Evolutionary conservation across 1,284 basidiomycete species (phyloP), one percentile per base, ranked within the genome.

Genomic region (Laetiporus sulphureus): DNA sequence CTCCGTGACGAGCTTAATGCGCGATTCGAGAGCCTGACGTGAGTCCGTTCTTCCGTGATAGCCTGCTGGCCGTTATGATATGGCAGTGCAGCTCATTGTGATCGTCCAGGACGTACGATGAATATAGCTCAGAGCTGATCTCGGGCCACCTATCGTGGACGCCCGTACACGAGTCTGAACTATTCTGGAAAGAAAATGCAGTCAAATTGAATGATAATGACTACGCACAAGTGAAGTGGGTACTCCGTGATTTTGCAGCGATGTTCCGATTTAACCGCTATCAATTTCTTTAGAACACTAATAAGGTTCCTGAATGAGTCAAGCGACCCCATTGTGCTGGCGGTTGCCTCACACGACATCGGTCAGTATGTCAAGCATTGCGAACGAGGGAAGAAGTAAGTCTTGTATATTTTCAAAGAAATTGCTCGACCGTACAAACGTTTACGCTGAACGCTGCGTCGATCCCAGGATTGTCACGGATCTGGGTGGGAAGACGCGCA

Each of bases 161-260:
- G 5, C 94, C 95, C 4, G 89, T 92, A 15, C 96, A 99, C 59
- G 89, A 93, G 58, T 91, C 89, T 5, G 95, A 98, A 45, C 82
- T 92, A 39, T 99, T 99, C 66, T 99, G 95, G 95, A 91, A 89
- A 58, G 91, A 95, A 67, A 98, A 99, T 58, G 91, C 87, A 0
- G 65, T 66, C 5, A 91, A 82, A 58, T 65, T 97, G 38, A 88
- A 90, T 51, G 91, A 94, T 48, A 79, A 76, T 44, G 82, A 89
- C 56, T 75, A 82, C 47, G 79, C 83, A 53, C 82, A 89, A 47
- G 72, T 95, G 45, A 91, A 85, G 91, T 92, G 48, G 22, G 62
- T 58, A 40, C 39, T n/a, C 20, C 37, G n/a, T 21, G 6, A 16
- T 13, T 11, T 19, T 19, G 18, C 18, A 25, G 22, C 12, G 18